Conservation (phyloP, 2,329 filamentous ascomycete species). For the Neofusicoccum kwambonambiense region DNA sequence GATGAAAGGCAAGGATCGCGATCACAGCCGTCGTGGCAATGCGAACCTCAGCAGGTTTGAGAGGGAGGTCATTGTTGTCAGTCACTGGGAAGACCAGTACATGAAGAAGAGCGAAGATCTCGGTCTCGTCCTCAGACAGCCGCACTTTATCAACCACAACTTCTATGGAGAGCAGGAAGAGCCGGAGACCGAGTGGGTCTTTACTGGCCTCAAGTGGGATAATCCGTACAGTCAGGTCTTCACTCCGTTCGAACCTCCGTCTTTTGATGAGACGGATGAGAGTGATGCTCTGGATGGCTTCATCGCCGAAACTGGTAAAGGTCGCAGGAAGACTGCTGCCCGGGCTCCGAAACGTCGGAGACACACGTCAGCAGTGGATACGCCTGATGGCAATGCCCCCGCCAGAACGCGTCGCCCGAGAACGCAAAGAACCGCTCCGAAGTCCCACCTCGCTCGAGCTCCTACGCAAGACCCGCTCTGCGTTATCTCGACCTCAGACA, state of each 20-base stretch:
- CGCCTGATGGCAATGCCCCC: background rate
- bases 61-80: conserved; percentile 8
- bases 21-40: conserved; percentile 12
- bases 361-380: background rate
- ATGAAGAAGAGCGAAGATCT: conserved; percentile 9
- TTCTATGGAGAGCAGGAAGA: conserved; percentile 8
- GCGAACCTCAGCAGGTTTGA: conserved; percentile 13
- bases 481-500: conserved; percentile 11
- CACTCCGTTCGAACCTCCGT: conserved; percentile 2
- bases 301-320: background rate
- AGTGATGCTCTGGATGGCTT: background rate
- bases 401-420: background rate
- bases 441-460: background rate
- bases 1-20: conserved; percentile 16
- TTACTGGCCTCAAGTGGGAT: background rate
- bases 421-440: background rate
- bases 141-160: conserved; percentile 18
- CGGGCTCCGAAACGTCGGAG: conserved; percentile 3
- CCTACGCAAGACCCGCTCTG: conserved; percentile 21
- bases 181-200: background rate
- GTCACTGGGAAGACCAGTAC: conserved; percentile 11
- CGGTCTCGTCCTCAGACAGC: conserved; percentile 3
- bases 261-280: conserved; percentile 3
- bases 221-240: conserved; percentile 1
- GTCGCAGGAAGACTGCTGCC: background rate